phyloP scores from a whole-genome alignment of 192 early-diverging fungal genomes.

The Spizellomyces sp. region DNA sequence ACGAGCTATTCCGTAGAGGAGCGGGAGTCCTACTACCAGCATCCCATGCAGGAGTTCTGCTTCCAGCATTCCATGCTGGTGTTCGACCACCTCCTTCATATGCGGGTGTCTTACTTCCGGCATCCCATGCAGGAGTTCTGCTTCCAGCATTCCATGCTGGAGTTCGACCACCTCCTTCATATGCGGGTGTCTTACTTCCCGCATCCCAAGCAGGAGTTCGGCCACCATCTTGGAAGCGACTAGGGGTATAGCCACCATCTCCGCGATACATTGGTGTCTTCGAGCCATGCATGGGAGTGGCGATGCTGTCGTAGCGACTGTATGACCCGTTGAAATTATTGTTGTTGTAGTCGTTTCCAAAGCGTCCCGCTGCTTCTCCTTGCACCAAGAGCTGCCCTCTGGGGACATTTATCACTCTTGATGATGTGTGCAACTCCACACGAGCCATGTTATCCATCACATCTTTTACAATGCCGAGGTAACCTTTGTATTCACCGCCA shows the following conservation, averaged over 20 bases:
- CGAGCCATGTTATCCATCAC: conserved; percentile 69
- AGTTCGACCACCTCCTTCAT: conserved; percentile 41
- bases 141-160: conserved; percentile 54
- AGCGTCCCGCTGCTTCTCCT: conserved; percentile 36
- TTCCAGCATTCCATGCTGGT: conserved; percentile 61
- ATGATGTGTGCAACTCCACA: conserved; percentile 93
- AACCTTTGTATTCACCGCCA: conserved; percentile 94
- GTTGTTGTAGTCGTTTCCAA: neutral
- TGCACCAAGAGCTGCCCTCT: conserved; percentile 73
- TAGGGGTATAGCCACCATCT: conserved; percentile 19
- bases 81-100: conserved; percentile 45
- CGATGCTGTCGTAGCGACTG: conserved; percentile 32
- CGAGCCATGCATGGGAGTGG: conserved; percentile 55
- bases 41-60: conserved; percentile 53
- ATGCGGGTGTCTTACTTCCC: conserved; percentile 63
- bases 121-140: conserved; percentile 52
- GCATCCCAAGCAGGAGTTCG: conserved; percentile 72
- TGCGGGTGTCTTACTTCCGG: conserved; percentile 54
- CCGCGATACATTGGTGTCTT: conserved; percentile 53
- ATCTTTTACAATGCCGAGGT: conserved; percentile 94
- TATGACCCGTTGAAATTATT: neutral
- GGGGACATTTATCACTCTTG: conserved; percentile 76
- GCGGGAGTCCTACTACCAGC: conserved; percentile 40
- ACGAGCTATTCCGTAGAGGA: conserved; percentile 10
- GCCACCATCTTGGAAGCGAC: conserved; percentile 51